Conservation (phyloP, 2,329 filamentous ascomycete genomes). For the Arthroderma uncinatum region DNA sequence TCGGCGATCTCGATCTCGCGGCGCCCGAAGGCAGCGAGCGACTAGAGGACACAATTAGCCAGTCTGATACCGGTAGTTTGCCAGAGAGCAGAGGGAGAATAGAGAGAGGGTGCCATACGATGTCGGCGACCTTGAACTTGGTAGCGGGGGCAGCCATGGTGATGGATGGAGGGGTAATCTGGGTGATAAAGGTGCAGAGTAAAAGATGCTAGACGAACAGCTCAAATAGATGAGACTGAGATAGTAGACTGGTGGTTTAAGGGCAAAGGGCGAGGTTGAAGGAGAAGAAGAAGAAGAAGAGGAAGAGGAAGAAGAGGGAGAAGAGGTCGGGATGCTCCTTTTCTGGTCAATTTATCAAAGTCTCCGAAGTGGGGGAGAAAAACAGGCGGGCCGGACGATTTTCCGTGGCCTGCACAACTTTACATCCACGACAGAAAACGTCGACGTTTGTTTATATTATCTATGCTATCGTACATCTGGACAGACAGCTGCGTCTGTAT, state of each 20-base stretch:
- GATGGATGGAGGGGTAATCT: slow-evolving; percentile 20
- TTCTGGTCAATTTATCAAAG: neutral
- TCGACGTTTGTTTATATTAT: too few species aligned
- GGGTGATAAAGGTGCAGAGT: slow-evolving; percentile 9
- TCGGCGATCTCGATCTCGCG: slow-evolving; percentile 98
- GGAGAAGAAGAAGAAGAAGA: neutral
- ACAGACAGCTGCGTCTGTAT: too few species aligned
- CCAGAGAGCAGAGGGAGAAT: slow-evolving; percentile 6
- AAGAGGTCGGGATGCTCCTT: neutral
- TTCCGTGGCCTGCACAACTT: too few species aligned
- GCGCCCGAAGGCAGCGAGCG: slow-evolving; percentile 94
- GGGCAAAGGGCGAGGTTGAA: slow-evolving; percentile 5
- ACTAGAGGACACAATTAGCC: slow-evolving; percentile 29
- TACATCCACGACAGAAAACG: too few species aligned
- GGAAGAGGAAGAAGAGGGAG: neutral
- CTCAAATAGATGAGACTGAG: neutral
- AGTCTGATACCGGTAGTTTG: slow-evolving; percentile 4
- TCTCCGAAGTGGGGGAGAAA: neutral
- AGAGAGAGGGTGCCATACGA: slow-evolving; percentile 38
- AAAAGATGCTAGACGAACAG: slow-evolving; percentile 12
- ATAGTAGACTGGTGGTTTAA: neutral
- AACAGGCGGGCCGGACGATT: neutral
- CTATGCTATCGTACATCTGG: neutral
- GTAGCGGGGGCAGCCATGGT: slow-evolving; percentile 65
- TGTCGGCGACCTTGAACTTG: slow-evolving; percentile 98